Conservation (phyloP, 805 yeast species). For the Pichia ethanolica region DNA sequence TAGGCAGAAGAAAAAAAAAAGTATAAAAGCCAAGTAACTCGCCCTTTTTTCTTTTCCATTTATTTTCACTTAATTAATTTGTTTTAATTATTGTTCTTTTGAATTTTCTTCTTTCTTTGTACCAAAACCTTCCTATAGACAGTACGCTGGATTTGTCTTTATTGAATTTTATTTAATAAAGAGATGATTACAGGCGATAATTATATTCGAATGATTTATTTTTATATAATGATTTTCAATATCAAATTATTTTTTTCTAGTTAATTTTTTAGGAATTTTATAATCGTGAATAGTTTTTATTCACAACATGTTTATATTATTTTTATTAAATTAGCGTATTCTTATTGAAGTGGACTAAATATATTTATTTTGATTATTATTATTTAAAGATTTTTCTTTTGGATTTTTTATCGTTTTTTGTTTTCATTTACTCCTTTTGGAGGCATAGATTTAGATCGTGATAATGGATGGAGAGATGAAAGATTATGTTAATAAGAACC, state of each 20-base stretch:
- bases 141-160: constrained; percentile 24
- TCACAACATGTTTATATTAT: constrained; percentile 4
- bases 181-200: constrained; percentile 1
- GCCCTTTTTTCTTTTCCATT: neutral
- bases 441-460: constrained; percentile 24
- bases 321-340: constrained; percentile 4
- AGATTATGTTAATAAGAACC: constrained; percentile 28
- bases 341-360: constrained; percentile 5
- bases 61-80: neutral
- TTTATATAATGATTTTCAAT: neutral
- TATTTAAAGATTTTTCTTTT: neutral
- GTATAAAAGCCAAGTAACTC: too few species aligned
- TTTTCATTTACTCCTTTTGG: constrained; percentile 2
- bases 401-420: neutral
- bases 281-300: constrained; percentile 11
- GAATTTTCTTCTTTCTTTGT: constrained; percentile 16
- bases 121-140: constrained; percentile 31
- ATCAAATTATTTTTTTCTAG: neutral
- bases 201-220: too few species aligned
- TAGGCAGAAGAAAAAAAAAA: neutral
- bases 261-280: neutral
- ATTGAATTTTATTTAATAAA: neutral
- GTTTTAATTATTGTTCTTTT: neutral
- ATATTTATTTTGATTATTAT: neutral
- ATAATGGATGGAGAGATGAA: constrained; percentile 28